Percentiles rank a stretch among this genome's conserved stretches.
Evolutionary conservation across 257 asterid genomes (phyloP).

Genomic region (Coffea canephora): DNA sequence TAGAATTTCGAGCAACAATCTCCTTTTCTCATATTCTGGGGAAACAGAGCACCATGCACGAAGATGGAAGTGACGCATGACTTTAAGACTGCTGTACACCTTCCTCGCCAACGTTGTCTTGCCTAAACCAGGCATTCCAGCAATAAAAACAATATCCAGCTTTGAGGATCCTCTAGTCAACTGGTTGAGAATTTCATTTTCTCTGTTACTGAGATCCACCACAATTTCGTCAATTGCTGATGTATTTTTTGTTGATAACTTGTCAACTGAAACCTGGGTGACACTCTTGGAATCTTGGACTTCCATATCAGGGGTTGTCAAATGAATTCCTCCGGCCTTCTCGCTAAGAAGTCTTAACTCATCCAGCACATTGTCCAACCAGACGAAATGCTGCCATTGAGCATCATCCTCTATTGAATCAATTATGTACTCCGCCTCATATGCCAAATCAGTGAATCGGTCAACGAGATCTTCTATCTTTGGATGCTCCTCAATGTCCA

Average conservation of each 20-base stretch:
- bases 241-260: no score
- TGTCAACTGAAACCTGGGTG: background rate
- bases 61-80: background rate
- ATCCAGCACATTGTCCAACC: background rate
- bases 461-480: background rate
- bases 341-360: background rate
- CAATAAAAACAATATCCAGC: no score
- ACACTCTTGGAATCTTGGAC: no score
- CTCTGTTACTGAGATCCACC: background rate
- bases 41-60: background rate
- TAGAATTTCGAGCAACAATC: no score
- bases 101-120: background rate
- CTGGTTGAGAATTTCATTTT: no score
- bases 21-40: no score
- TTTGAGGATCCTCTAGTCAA: no score
- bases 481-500: background rate
- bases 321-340: background rate
- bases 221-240: background rate
- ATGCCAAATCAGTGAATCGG: no score
- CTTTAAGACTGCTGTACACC: background rate
- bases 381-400: background rate
- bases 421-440: background rate
- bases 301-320: background rate
- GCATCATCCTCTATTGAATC: background rate
- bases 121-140: background rate